Evolutionary conservation across 2,329 filamentous ascomycete genomes (phyloP), one percentile per base, ranked within the genome.

Genomic region (Zymoseptoria pseudotritici): DNA sequence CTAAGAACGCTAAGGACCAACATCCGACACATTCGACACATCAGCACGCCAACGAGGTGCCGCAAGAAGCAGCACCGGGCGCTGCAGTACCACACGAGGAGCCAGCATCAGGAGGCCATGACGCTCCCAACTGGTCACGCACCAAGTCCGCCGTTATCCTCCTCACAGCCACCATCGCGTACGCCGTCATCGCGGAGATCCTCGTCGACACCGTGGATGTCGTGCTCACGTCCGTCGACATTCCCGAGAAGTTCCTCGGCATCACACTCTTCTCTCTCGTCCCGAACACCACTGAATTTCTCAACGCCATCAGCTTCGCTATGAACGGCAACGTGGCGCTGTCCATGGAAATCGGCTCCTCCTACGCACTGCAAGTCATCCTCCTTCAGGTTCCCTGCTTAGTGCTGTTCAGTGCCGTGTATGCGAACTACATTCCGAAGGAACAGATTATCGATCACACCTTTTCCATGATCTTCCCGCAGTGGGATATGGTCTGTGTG

Each of bases 301-400:
- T 99, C 86, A 99, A 99, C 75, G 94, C 93, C 73, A 99, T 99
- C 61, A 97, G 92, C 0, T 99, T 99, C 73, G 94, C 94, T 57
- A 99, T 99, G 93, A 97, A 99, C 71, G 94, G 94, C 61, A 99
- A 99, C 74, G 97, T 99, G 74, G 94, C 94, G 0, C 79, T 99
- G 19, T 97, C 91, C 46, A 99, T 99, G 94, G 94, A 99, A 72
- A 99, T 99, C 67, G 94, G 94, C 66, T 97, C 92, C 0, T 93
- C 93, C 2, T 99, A 99, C 72, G 94, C 94, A 1, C 80, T 99
- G 51, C 94, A 99, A 75, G 94, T 99, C 55, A 97, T 93, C 72
- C 82, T 99, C 26, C 82, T 99, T 20, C 94, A 99, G 72, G 92
- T 97, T 20, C 94, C 94, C 0, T 91, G 91, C 0, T 80, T 99